Conservation (phyloP, 305 asterid genomes). For the Fraxinus ornus region DNA sequence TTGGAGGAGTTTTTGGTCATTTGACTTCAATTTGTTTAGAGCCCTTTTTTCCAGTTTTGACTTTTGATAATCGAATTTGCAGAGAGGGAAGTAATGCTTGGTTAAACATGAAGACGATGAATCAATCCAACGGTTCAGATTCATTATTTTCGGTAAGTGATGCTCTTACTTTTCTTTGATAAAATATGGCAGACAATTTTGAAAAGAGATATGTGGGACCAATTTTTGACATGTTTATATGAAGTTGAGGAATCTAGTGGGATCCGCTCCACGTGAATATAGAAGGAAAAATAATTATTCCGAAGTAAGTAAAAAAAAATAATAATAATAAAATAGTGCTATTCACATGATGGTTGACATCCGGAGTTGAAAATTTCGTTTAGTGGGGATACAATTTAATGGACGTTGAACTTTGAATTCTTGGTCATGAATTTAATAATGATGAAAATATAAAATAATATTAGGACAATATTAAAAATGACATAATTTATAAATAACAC, state of each 20-base stretch:
- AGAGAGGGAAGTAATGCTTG: slow-evolving; percentile 37
- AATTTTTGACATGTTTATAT: slow-evolving; percentile 5
- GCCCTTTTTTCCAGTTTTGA: neutral
- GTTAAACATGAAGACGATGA: slow-evolving; percentile 29
- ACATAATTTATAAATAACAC: too few species aligned
- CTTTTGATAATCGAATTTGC: slow-evolving; percentile 14
- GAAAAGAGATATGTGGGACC: slow-evolving; percentile 10
- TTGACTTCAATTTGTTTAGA: neutral
- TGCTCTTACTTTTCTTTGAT: neutral
- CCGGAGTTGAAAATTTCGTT: too few species aligned
- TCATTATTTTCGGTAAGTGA: slow-evolving; percentile 40
- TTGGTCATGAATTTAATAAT: too few species aligned
- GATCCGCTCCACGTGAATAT: neutral
- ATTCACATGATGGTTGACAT: too few species aligned
- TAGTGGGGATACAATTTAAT: too few species aligned
- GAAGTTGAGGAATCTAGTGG: neutral
- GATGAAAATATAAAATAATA: too few species aligned
- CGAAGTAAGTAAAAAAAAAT: too few species aligned
- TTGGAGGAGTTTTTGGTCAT: neutral
- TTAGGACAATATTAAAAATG: too few species aligned
- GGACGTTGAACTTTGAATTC: too few species aligned
- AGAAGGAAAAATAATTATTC: too few species aligned
- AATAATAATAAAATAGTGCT: too few species aligned
- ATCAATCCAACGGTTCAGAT: slow-evolving; percentile 39
- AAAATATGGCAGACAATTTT: neutral